A percentile compares a stretch with the other conserved stretches of the same genome.
Evolutionary conservation across 495 filamentous ascomycete genomes (phyloP).

Genomic region (Aspergillus coremiiformis): DNA sequence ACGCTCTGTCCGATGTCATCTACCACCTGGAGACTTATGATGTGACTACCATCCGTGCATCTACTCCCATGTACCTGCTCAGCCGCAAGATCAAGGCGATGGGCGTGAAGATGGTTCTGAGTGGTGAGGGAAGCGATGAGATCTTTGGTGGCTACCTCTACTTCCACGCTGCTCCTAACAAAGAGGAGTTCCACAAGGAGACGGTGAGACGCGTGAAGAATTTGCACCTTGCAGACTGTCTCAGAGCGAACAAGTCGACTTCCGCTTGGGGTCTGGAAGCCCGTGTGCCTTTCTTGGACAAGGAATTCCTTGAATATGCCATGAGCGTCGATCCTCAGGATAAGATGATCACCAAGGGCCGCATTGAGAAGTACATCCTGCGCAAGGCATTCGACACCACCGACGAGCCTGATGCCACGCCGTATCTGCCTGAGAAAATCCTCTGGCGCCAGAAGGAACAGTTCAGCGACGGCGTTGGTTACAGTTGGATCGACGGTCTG

Average conservation of each 20-base stretch:
- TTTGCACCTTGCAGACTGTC: constrained; percentile 88
- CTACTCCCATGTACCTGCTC: constrained; percentile 96
- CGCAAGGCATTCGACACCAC: constrained; percentile 94
- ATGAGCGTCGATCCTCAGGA: constrained; percentile 92
- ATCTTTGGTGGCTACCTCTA: constrained; percentile 98
- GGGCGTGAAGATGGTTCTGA: constrained; percentile 98
- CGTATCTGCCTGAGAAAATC: constrained; percentile 91
- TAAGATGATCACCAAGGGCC: constrained; percentile 88
- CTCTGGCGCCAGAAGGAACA: constrained; percentile 99
- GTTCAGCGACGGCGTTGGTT: constrained; percentile 96
- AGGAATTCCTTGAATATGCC: constrained; percentile 80
- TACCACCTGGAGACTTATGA: constrained; percentile 97
- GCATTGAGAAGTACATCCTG: constrained; percentile 94
- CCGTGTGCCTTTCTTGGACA: constrained; percentile 96
- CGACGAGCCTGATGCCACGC: constrained; percentile 65
- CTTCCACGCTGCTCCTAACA: constrained; percentile 89
- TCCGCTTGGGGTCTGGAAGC: constrained; percentile 98
- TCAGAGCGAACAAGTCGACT: constrained; percentile 97
- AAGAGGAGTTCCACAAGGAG: constrained; percentile 87
- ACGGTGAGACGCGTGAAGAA: constrained; percentile 89
- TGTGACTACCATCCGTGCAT: constrained; percentile 96
- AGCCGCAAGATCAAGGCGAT: constrained; percentile 98
- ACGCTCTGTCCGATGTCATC: constrained; percentile 94
- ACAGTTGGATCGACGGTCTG: constrained; percentile 96
- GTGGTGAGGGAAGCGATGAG: constrained; percentile 93